Percentiles rank a stretch among this genome's conserved stretches.
These are phyloP conservation scores for Petunia secreta DNA, from an alignment of 257 asterid genomes.

Conservation along the genomic window DNA sequence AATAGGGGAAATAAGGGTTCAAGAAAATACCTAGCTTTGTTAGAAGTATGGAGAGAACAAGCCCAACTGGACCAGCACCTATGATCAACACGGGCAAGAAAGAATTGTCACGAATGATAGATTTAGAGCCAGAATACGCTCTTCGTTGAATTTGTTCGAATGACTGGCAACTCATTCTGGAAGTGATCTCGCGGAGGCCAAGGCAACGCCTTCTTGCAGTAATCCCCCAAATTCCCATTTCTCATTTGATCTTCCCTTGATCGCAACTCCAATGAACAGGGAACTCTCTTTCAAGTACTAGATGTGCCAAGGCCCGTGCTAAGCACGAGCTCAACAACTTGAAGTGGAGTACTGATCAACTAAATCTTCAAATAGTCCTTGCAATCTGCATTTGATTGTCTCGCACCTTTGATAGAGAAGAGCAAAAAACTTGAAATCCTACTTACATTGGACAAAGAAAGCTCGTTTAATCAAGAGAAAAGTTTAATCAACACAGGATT, in stretches of 20 bases:
- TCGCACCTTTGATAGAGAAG: no score
- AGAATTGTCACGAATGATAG: conserved; percentile 41
- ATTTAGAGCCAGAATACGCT: conserved; percentile 39
- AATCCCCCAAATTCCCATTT: conserved; percentile 51
- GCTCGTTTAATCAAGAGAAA: no score
- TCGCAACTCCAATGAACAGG: not conserved
- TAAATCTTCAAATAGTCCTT: no score
- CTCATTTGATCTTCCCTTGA: not conserved
- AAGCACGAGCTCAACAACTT: no score
- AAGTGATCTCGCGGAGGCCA: conserved; percentile 34
- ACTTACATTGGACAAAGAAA: no score
- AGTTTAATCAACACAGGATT: no score
- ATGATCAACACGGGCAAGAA: conserved; percentile 78
- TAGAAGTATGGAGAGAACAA: conserved; percentile 77
- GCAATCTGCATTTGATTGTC: no score
- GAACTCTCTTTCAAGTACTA: not conserved
- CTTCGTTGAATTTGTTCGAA: conserved; percentile 41
- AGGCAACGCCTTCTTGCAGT: conserved; percentile 36
- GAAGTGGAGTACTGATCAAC: no score
- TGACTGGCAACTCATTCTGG: conserved; percentile 22
- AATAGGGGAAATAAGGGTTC: not conserved
- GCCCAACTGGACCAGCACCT: conserved; percentile 98
- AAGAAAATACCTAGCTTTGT: conserved; percentile 66
- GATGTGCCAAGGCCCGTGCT: no score
- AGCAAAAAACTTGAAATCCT: no score